Percentiles rank a stretch among this genome's conserved stretches.
These are phyloP conservation scores for Crucihimalaya himalaica DNA, from an alignment of 345 rosid species.

Conservation along the genomic window DNA sequence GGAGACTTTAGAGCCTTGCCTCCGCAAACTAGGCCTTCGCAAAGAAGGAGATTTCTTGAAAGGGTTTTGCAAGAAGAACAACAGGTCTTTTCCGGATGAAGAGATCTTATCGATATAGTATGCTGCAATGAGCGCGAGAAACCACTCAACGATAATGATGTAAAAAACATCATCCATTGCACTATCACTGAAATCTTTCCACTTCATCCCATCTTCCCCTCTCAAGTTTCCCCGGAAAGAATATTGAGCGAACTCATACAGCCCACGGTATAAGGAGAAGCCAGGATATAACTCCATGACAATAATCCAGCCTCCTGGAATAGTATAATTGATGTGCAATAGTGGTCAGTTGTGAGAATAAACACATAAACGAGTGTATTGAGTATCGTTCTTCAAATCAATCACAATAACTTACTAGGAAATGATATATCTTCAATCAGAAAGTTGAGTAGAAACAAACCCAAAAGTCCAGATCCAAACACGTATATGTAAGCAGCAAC, in stretches of 20 bases:
- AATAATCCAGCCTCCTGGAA: constrained; percentile 70
- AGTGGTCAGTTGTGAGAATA: constrained; percentile 3
- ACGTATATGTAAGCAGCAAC: constrained; percentile 72
- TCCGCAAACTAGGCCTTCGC: constrained; percentile 58
- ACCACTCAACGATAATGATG: constrained; percentile 78
- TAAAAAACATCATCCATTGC: constrained; percentile 74
- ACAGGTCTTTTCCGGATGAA: constrained; percentile 58
- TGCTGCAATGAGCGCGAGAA: constrained; percentile 61
- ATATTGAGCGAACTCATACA: constrained; percentile 75
- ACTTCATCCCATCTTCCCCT: constrained; percentile 79
- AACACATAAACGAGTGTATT: background rate
- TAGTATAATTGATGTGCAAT: constrained; percentile 14
- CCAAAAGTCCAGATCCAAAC: constrained; percentile 86
- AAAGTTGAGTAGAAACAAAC: constrained; percentile 65
- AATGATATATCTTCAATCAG: constrained; percentile 70
- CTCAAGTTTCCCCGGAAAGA: constrained; percentile 55
- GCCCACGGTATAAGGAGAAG: constrained; percentile 82
- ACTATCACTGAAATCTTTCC: constrained; percentile 68
- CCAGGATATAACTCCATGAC: constrained; percentile 87
- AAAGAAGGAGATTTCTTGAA: constrained; percentile 48
- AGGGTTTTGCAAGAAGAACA: constrained; percentile 56
- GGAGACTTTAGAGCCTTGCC: constrained; percentile 72
- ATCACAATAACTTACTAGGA: constrained; percentile 65
- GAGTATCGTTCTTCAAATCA: background rate
- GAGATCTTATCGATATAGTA: constrained; percentile 65